A percentile compares a stretch with the other conserved stretches of the same genome.
Conservation (phyloP, 1,284 basidiomycete species). For the Pyrrhoderma lamaoense region DNA sequence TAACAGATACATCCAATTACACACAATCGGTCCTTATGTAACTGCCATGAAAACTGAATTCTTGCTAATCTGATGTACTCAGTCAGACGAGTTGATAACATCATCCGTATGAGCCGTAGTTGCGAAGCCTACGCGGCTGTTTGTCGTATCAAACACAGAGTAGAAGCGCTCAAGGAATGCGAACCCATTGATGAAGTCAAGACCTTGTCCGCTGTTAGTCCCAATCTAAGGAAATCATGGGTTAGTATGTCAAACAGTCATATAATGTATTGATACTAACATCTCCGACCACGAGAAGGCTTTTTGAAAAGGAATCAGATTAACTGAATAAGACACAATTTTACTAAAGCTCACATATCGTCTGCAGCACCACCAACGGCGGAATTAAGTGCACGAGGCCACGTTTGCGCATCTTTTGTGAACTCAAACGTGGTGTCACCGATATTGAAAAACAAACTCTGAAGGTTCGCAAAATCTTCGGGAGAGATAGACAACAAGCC, state of each 20-base stretch:
- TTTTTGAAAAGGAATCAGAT: too few species aligned
- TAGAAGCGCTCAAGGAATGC: conserved; percentile 21
- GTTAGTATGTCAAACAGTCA: background rate
- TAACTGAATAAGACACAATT: too few species aligned
- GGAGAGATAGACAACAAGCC: conserved; percentile 17
- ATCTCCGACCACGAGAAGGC: conserved; percentile 16
- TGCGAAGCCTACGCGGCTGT: conserved; percentile 20
- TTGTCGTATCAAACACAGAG: conserved; percentile 19
- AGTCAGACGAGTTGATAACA: conserved; percentile 34
- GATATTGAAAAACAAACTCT: conserved; percentile 21
- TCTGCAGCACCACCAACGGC: conserved; percentile 34
- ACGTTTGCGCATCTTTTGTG: conserved; percentile 34
- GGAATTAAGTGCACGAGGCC: conserved; percentile 38
- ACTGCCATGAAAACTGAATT: too few species aligned
- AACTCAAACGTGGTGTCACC: conserved; percentile 18
- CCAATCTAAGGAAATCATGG: conserved; percentile 6
- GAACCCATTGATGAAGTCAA: conserved; percentile 21
- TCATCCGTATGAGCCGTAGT: conserved; percentile 36
- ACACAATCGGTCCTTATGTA: too few species aligned
- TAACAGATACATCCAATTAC: too few species aligned
- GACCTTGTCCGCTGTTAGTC: background rate
- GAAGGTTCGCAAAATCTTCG: conserved; percentile 11
- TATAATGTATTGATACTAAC: conserved; percentile 1
- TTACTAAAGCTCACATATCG: conserved; percentile 24
- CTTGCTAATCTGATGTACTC: too few species aligned